phyloP scores from a whole-genome alignment of 208 protist genomes.

The Eutreptiella sp. region DNA sequence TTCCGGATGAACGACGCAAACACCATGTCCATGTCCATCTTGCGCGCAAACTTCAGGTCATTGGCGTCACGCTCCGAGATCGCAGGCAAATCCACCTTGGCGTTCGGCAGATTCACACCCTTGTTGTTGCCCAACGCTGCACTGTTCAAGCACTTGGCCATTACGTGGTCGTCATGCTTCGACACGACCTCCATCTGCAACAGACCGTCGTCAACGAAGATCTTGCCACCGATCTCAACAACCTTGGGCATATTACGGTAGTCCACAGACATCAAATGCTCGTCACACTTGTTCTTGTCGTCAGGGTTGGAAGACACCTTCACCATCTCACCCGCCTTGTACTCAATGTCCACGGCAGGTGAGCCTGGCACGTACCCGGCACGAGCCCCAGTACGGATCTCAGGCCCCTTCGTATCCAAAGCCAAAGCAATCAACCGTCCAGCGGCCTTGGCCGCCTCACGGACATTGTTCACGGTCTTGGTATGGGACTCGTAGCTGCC shows the following conservation, averaged over 20 bases:
- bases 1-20: conserved; percentile 96
- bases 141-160: conserved; percentile 67
- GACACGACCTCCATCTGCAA: conserved; percentile 75
- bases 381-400: conserved; percentile 89
- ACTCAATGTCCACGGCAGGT: conserved; percentile 54
- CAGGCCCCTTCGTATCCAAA: conserved; percentile 93
- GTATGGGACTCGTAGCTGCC: conserved; percentile 91
- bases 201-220: conserved; percentile 94
- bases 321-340: conserved; percentile 62
- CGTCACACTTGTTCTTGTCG: conserved; percentile 64
- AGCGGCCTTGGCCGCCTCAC: conserved; percentile 70
- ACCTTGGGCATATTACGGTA: conserved; percentile 72
- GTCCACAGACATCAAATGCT: conserved; percentile 80
- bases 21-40: conserved; percentile 95
- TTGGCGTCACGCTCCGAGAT: conserved; percentile 81
- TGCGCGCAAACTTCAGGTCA: conserved; percentile 85
- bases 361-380: too few species aligned
- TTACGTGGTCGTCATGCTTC: conserved; percentile 54
- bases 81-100: conserved; percentile 70
- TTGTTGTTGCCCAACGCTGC: conserved; percentile 69
- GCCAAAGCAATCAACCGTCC: conserved; percentile 81
- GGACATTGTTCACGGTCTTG: conserved; percentile 85
- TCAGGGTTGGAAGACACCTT: conserved; percentile 76
- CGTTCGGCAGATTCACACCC: conserved; percentile 75
- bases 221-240: conserved; percentile 64